Base-by-base conservation (phyloP, 495 filamentous ascomycete genomes). In the Podospora conica region DNA sequence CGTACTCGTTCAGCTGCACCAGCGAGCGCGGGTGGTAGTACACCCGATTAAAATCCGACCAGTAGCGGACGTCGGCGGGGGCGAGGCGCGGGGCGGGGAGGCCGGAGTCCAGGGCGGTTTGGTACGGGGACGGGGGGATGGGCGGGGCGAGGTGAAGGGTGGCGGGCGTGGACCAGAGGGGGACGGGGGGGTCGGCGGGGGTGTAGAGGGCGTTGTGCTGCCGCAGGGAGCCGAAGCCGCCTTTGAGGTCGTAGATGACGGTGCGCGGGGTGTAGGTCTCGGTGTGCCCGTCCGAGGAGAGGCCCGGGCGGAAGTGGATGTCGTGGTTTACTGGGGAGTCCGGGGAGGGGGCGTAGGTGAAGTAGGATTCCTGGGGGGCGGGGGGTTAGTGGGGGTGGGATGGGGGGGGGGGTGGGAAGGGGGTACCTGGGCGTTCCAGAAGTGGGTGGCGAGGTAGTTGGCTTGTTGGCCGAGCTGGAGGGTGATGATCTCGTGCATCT, bases 391-490 rank as follows among this genome's bases (percentile, higher is more conserved):
- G 54, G 24, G 5, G 28, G 11, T 53, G 29, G 53, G 11, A 11
- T 40, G n/a, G 27, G 60, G 20, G 23, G 71, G 55, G 33, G 23
- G 40, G 64, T 21, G 48, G 18, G 18, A n/a, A 53, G n/a, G 29
- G 24, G 68, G 63, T 69, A 76, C 75, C 81, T 97, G 94, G 27
- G 92, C 83, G 71, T 99, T 99, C 96, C 96, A 99, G 75, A 96
- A 98, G 80, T 99, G 95, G 0, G 91, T 96, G n/a, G 89, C 93
- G 27, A 97, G 76, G 71, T 97, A 96, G 79, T 99, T 99, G 71
- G 88, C 90, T 73, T 88, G 87, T 70, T 96, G 91, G 53, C 95
- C 95, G 61, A 98, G 85, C 79, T 99, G 95, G 55, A 98, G 79
- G 1, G 95, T 97, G 64, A 99, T 83, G 66, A 98, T 93, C 75